Evolutionary conservation across 768 basidiomycete genomes (phyloP).

Genomic region (Dacryopinax spathularia): DNA sequence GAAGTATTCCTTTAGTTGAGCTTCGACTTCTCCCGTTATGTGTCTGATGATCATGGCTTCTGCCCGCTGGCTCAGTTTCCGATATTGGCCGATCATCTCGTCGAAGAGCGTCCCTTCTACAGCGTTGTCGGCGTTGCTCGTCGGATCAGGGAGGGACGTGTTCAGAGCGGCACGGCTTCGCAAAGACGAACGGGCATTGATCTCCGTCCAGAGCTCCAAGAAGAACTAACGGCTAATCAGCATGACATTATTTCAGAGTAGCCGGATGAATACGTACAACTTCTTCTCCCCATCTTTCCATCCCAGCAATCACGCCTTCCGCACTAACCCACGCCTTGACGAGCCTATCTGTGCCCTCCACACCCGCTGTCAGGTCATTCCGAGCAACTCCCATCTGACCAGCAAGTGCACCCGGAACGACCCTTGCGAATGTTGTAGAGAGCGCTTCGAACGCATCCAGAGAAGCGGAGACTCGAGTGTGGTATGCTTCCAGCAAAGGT

Average conservation of each 20-base stretch:
- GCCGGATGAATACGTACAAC: slow-evolving; percentile 36
- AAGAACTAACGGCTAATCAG: slow-evolving; percentile 52
- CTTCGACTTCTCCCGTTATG: slow-evolving; percentile 68
- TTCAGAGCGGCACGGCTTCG: slow-evolving; percentile 39
- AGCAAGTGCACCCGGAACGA: slow-evolving; percentile 76
- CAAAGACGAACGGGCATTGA: slow-evolving; percentile 44
- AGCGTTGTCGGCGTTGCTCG: slow-evolving; percentile 21
- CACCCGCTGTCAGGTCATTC: slow-evolving; percentile 59
- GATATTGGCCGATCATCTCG: slow-evolving; percentile 52
- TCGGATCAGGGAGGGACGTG: slow-evolving; percentile 37
- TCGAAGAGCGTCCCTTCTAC: slow-evolving; percentile 66
- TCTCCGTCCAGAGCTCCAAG: slow-evolving; percentile 76
- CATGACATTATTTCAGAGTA: neutral
- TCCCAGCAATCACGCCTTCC: slow-evolving; percentile 49
- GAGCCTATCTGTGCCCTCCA: slow-evolving; percentile 67
- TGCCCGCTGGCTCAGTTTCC: slow-evolving; percentile 45
- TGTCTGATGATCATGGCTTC: slow-evolving; percentile 82
- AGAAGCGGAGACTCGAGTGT: slow-evolving; percentile 61
- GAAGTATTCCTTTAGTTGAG: slow-evolving; percentile 58
- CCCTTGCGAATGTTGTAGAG: slow-evolving; percentile 72
- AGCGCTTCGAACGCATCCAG: slow-evolving; percentile 89
- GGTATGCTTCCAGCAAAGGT: slow-evolving; percentile 66
- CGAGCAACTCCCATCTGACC: slow-evolving; percentile 48
- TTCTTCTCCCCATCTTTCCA: slow-evolving; percentile 82
- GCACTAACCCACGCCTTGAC: slow-evolving; percentile 79